These are phyloP conservation scores for Fusarium transvaalense DNA, from an alignment of 2,329 filamentous ascomycete species.

Conservation along the genomic window DNA sequence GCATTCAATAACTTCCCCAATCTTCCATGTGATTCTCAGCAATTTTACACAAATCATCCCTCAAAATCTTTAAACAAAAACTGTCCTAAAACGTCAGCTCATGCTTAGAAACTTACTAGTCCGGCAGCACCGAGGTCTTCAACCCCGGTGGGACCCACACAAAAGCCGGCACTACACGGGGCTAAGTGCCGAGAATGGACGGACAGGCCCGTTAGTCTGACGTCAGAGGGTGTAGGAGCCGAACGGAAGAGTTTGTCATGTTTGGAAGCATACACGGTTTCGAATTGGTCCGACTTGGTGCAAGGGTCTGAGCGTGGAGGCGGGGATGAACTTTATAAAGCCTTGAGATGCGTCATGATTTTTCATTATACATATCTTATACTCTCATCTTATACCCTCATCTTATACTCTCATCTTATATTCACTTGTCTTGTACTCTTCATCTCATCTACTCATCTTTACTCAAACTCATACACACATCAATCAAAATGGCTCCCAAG, in stretches of 20 bases:
- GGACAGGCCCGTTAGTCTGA: constrained; percentile 32
- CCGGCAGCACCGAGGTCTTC: constrained; percentile 24
- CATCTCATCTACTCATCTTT: no score
- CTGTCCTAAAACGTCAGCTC: constrained; percentile 5
- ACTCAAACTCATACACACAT: background rate
- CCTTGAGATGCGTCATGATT: constrained; percentile 12
- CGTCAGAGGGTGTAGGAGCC: constrained; percentile 26
- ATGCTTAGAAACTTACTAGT: background rate
- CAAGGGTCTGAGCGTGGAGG: constrained; percentile 22
- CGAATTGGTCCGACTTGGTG: constrained; percentile 26
- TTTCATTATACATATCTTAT: background rate
- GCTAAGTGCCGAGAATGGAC: constrained; percentile 41
- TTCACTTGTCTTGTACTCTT: no score
- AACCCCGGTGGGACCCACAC: constrained; percentile 21
- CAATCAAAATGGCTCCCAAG: constrained; percentile 64
- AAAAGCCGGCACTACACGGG: constrained; percentile 37
- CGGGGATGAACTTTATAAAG: constrained; percentile 20
- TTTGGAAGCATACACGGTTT: constrained; percentile 14
- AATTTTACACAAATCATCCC: background rate
- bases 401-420: no score
- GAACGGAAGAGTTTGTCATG: constrained; percentile 37
- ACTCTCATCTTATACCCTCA: no score
- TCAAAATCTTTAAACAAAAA: background rate
- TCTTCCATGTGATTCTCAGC: constrained; percentile 18
- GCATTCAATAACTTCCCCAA: background rate